Base-by-base conservation (phyloP, 2,329 filamentous ascomycete species). In the Aspergillus aculeatinus region DNA sequence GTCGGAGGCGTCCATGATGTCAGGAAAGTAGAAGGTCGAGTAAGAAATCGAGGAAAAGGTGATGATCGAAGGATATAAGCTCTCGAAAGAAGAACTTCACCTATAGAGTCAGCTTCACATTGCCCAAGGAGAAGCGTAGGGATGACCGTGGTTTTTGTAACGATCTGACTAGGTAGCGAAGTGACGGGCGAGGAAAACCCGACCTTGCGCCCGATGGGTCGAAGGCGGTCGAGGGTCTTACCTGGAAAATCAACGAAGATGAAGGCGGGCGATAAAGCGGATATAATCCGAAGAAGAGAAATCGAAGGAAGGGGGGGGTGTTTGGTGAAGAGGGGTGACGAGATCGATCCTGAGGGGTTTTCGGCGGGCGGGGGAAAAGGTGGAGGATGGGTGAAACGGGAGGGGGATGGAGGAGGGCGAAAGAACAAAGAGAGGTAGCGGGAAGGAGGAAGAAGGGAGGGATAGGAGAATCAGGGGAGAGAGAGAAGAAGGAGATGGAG, bases 1-100 rank as follows among this genome's bases (percentile, higher is more conserved):
- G 73, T 90, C 87, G 67, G 82, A 74, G 60, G 81, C 74, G 72
- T 88, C 87, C 88, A 90, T 91, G 66, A 65, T 74, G 64, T 63
- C 55, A 55, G 67, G 47, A 60, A 54, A 42, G 48, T 23, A 35
- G 58, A 52, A 51, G 23, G 50, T 19, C 50, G 27, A 48, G 27
- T 42, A 44, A 23, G 29, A 44, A 25, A 25, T 39, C 25, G 47
- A 14, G 47, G 21, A 57, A 35, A 55, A 35, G 27, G 25, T 47
- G 35, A 48, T 35, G 23, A 33, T 33, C 12, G 14, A 29, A 33
- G n/a, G 42, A 21, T 5, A 33, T 6, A 21, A n/a, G 50, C n/a
- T 48, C 35, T 44, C 19, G n/a, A 7, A 19, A 35, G 44, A 55
- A 42, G 49, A 48, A 51, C 53, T 55, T 55, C 25, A 21, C 35